Percentiles rank a stretch among this genome's conserved stretches.
Conservation (phyloP, 2,329 filamentous ascomycete species). For the Pseudogymnoascus sp. region DNA sequence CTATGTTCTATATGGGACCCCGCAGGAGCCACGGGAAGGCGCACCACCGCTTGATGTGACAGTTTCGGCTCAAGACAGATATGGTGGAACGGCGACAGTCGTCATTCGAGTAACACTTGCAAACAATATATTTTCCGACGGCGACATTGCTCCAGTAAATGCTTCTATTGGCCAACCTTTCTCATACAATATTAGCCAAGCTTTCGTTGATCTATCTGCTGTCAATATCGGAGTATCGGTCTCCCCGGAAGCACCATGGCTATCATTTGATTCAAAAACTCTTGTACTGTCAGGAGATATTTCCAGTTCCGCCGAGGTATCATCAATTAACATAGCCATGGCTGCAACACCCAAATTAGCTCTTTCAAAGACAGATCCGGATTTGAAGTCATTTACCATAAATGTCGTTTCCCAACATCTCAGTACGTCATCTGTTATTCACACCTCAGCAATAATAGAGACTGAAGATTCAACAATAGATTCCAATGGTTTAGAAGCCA, state of each 20-base stretch:
- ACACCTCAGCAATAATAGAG: constrained; percentile 7
- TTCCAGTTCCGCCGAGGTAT: constrained; percentile 14
- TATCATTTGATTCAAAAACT: constrained; percentile 22
- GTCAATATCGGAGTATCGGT: constrained; percentile 17
- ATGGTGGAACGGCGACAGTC: constrained; percentile 50
- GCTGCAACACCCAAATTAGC: constrained; percentile 20
- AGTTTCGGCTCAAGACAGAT: constrained; percentile 52
- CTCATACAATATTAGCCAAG: constrained; percentile 20
- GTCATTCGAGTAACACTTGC: constrained; percentile 36
- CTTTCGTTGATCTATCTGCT: constrained; percentile 21
- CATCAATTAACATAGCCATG: constrained; percentile 19
- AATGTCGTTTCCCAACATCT: constrained; percentile 8
- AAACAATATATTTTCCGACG: constrained; percentile 17
- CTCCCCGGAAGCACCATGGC: constrained; percentile 19
- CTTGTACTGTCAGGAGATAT: constrained; percentile 22
- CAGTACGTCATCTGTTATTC: neutral
- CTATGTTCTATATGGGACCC: constrained; percentile 57
- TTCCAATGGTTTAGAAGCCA: neutral
- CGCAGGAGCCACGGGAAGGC: constrained; percentile 38
- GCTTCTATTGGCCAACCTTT: constrained; percentile 22
- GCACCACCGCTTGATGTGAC: constrained; percentile 55
- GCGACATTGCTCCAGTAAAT: constrained; percentile 15
- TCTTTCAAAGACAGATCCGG: neutral
- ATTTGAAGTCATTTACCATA: constrained; percentile 20
- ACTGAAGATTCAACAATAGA: constrained; percentile 7